Evolutionary conservation across 2,329 filamentous ascomycete species (phyloP).

Genomic region (Aspergillus calidoustus): DNA sequence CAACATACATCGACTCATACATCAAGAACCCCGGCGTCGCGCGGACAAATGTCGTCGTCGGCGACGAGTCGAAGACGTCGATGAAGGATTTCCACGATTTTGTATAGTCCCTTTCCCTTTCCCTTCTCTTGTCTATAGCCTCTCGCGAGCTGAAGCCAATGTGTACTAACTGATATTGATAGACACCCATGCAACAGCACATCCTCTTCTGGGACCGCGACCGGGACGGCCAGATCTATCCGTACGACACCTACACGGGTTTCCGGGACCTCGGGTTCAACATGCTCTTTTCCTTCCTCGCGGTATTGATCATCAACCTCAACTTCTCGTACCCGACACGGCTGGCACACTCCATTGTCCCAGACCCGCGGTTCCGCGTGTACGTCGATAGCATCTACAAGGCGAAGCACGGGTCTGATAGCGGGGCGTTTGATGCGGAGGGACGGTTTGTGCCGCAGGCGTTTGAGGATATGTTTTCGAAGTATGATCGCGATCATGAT

Average conservation of each 20-base stretch:
- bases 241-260: slow-evolving; percentile 45
- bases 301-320: slow-evolving; percentile 45
- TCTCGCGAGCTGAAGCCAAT: neutral
- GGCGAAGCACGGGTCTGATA: slow-evolving; percentile 43
- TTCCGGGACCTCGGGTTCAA: slow-evolving; percentile 49
- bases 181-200: slow-evolving; percentile 48
- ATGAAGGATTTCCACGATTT: slow-evolving; percentile 11
- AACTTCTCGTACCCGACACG: slow-evolving; percentile 54
- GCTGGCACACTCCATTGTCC: slow-evolving; percentile 40
- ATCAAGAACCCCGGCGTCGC: slow-evolving; percentile 12
- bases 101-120: neutral
- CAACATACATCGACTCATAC: neutral
- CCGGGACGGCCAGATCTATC: slow-evolving; percentile 47
- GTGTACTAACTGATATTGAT: neutral
- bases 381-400: slow-evolving; percentile 48
- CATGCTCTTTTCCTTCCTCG: slow-evolving; percentile 45
- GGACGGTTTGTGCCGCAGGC: slow-evolving; percentile 52
- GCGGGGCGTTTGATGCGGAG: slow-evolving; percentile 50
- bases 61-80: slow-evolving; percentile 11
- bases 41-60: slow-evolving; percentile 10
- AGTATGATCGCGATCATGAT: slow-evolving; percentile 47
- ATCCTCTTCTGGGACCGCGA: slow-evolving; percentile 51
- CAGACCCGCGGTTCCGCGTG: slow-evolving; percentile 45
- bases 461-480: slow-evolving; percentile 55
- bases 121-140: neutral